These are phyloP conservation scores for Pichia sp. DNA, from an alignment of 1,139 yeast species.

Conservation along the genomic window DNA sequence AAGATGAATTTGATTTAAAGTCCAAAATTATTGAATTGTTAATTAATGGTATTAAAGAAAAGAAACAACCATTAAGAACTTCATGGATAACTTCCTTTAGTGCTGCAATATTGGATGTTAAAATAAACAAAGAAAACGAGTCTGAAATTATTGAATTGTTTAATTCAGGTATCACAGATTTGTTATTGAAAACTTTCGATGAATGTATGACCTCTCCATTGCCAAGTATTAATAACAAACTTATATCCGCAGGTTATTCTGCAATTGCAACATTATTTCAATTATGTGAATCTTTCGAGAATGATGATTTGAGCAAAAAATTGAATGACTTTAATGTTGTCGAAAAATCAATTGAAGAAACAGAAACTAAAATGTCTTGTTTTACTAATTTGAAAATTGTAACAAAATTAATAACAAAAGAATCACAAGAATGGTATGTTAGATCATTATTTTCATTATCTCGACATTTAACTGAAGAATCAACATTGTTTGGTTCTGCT, in stretches of 20 bases:
- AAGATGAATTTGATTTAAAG: slow-evolving; percentile 5
- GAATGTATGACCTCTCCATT: slow-evolving; percentile 45
- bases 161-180: slow-evolving; percentile 24
- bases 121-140: slow-evolving; percentile 8
- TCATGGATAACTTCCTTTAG: slow-evolving; percentile 62
- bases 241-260: slow-evolving; percentile 46
- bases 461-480: slow-evolving; percentile 14
- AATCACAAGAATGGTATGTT: slow-evolving; percentile 49
- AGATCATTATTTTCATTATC: slow-evolving; percentile 33
- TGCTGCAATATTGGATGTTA: slow-evolving; percentile 23
- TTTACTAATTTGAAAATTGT: slow-evolving; percentile 42
- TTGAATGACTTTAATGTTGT: slow-evolving; percentile 23
- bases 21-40: slow-evolving; percentile 32
- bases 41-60: slow-evolving; percentile 55
- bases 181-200: slow-evolving; percentile 35
- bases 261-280: slow-evolving; percentile 19
- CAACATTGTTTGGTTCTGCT: slow-evolving; percentile 30
- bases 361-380: slow-evolving; percentile 37
- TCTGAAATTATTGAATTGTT: slow-evolving; percentile 20
- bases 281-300: slow-evolving; percentile 5
- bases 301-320: slow-evolving; percentile 9
- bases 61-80: slow-evolving; percentile 55
- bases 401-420: slow-evolving; percentile 39
- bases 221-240: slow-evolving; percentile 42
- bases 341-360: slow-evolving; percentile 29